Percentiles rank a stretch among this genome's conserved stretches.
Conservation (phyloP, 2,329 filamentous ascomycete species). For the Ceratocystis colombiana region DNA sequence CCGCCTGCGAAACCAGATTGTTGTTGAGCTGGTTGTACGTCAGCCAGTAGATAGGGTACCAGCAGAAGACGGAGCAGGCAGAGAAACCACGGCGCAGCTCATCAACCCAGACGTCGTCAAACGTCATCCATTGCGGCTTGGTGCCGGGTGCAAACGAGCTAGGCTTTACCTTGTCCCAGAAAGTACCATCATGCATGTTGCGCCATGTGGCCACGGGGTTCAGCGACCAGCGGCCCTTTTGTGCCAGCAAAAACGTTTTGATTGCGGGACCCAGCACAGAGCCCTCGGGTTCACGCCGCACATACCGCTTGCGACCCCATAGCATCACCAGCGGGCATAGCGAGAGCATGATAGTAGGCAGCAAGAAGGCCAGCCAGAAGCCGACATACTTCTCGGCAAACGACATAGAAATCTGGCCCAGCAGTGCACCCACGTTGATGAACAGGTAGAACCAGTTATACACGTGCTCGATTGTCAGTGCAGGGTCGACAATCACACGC, state of each 20-base stretch:
- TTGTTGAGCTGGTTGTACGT: conserved; percentile 45
- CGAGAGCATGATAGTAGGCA: conserved; percentile 57
- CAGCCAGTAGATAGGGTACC: conserved; percentile 54
- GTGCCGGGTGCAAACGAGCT: conserved; percentile 45
- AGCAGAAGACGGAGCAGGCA: conserved; percentile 59
- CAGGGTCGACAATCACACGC: conserved; percentile 55
- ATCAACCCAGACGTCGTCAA: conserved; percentile 70
- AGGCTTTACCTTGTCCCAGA: conserved; percentile 63
- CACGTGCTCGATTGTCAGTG: conserved; percentile 51
- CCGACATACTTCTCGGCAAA: conserved; percentile 66
- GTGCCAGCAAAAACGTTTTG: conserved; percentile 50
- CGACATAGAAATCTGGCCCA: conserved; percentile 55
- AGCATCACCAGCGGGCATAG: conserved; percentile 53
- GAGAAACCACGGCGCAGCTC: conserved; percentile 58
- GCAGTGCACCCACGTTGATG: conserved; percentile 59
- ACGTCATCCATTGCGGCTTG: conserved; percentile 62
- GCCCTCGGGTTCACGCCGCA: conserved; percentile 49
- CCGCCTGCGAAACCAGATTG: conserved; percentile 53
- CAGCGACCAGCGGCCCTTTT: conserved; percentile 58
- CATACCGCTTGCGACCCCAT: conserved; percentile 50
- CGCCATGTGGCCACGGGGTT: conserved; percentile 53
- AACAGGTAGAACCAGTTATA: conserved; percentile 63
- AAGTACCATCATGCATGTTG: conserved; percentile 45
- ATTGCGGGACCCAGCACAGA: conserved; percentile 58
- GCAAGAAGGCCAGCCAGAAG: conserved; percentile 59